Base-by-base conservation (phyloP, 179 eudicot species). In the Silene noctiflora region DNA sequence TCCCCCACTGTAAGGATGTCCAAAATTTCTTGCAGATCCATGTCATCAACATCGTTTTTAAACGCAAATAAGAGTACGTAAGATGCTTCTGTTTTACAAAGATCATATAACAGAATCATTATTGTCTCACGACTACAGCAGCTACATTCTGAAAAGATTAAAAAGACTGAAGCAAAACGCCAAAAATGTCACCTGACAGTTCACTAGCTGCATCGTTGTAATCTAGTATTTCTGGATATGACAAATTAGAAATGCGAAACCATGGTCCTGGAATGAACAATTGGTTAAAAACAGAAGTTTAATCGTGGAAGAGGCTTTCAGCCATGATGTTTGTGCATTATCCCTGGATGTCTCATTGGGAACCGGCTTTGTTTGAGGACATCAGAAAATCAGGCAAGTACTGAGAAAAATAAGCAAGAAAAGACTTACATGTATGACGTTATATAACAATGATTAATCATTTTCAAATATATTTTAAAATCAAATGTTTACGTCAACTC, bases 161-260 rank as follows among this genome's bases (percentile, higher is more conserved):
- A 53, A 4, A 53, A 14, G 6, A 14, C 48, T 42, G 2, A 64
- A 10, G 16, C 61, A 6, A 48, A 73, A 35, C 63, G 48, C 2
- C 4, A 35, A 48, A 46, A 35, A 67, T 0, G 59, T 76, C 85
- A 90, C 98, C 98, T 80, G 84, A 84, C 42, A 94, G 82, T 55
- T 68, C 93, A 72, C 71, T 76, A 9, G 81, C 84, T 75, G 89
- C 97, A 80, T 80, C 82, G 76, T 77, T 71, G 79, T 78, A 83
- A 84, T 94, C 94, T 76, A 64, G 67, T 79, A 94, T 88, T 79
- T 92, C 98, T 17, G 87, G 77, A 76, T 94, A 94, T 68, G 87
- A 86, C 69, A 94, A 78, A 73, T 73, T 87, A 74, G 90, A 85
- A 75, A 84, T 72, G 75, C 96, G 96, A 79, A 94, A 94, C 97